Evolutionary conservation across 2,329 filamentous ascomycete genomes (phyloP), one percentile per base, ranked within the genome.

Genomic region (Pseudogymnoascus sp.): DNA sequence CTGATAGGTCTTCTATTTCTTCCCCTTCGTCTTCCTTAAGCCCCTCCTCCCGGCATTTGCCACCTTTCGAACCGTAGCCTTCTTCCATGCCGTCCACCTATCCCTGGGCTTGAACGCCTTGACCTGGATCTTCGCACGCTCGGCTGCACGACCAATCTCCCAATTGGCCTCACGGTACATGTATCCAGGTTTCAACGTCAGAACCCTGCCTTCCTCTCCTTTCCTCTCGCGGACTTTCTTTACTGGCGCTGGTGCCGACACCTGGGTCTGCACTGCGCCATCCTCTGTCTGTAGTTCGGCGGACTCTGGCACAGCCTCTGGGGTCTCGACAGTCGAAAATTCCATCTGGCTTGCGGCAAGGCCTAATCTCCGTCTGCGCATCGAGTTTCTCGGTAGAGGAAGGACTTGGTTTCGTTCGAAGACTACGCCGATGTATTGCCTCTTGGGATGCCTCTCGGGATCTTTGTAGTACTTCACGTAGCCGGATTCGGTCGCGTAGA

Each of bases 401-500:
- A 99, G 84, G 33, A 80, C 85, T 70, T 95, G 90, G 13, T 86
- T 80, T 72, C 91, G 91, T 73, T 92, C 83, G 75, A 96, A 92
- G 35, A 90, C 89, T 17, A 99, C 89, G 65, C 94, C 94, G 71
- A 99, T 99, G 80, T 92, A 99, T 75, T 96, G 91, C 64, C 92
- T 85, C 68, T 91, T 89, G 0, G 92, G 90, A 75, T 97, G 91
- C 63, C 81, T 83, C 33, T 82, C 76, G 0, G 92, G 92, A 73
- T 99, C 93, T 72, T 88, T 86, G 81, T 99, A 99, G 83, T 96
- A 99, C 70, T 94, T 92, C 64, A 99, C 94, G 76, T 95, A 99
- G 66, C 94, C 94, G 3, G 88, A 82, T 62, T 89, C 84, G 64
- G 86, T 87, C 61, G 94, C 87, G 76, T 90, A 96, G 73, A 99